Evolutionary conservation across 371 early-diverging fungal species (phyloP).

Genomic region (Apophysomyces trapeziformis): DNA sequence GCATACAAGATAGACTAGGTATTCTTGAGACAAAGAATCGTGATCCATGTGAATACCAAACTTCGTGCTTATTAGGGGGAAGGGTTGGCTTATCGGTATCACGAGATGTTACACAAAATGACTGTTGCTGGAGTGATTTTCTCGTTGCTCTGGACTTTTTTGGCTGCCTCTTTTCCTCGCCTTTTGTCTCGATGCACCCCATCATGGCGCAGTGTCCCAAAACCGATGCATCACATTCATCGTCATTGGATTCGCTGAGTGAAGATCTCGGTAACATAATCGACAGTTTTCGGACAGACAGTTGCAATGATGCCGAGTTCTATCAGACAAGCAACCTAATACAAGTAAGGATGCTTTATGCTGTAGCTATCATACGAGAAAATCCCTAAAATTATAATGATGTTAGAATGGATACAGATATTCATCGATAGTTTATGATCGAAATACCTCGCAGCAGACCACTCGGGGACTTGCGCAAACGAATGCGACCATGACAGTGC

Average conservation of each 20-base stretch:
- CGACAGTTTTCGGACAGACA: neutral
- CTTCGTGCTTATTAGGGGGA: neutral
- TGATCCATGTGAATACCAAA: neutral
- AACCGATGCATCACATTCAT: neutral
- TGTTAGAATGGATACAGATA: neutral
- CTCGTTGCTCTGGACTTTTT: neutral
- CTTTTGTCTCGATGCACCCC: neutral
- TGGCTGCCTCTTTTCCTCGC: neutral
- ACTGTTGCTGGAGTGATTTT: neutral
- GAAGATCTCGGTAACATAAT: slow-evolving; percentile 1
- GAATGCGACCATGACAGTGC: neutral
- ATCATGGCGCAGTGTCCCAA: neutral
- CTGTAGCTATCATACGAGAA: neutral
- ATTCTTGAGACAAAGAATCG: neutral
- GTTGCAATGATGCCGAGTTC: neutral
- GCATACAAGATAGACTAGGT: too few relatives aligned
- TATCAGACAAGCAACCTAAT: neutral
- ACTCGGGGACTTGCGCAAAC: neutral
- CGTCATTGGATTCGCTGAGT: neutral
- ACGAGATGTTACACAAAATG: slow-evolving; percentile 4
- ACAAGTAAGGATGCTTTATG: neutral
- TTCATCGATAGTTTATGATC: neutral
- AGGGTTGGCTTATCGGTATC: neutral
- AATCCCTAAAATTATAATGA: neutral
- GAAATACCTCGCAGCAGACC: neutral